Evolutionary conservation across 1,139 yeast species (phyloP), one percentile per base, ranked within the genome.

Genomic region (Suhomyces taliae): DNA sequence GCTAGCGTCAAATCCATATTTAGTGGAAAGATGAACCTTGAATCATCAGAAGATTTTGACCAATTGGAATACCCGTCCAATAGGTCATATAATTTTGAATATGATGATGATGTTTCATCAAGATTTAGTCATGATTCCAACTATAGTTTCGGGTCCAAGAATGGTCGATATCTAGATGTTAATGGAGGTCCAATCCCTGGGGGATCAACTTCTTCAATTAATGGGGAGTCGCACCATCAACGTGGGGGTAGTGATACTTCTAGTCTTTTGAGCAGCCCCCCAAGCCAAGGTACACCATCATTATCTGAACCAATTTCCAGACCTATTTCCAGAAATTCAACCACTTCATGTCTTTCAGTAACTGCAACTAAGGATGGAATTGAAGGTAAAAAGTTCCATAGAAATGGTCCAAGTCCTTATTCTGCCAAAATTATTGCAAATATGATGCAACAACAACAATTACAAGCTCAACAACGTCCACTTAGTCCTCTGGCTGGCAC

Each of bases 311-410:
- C 67, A 6, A 45, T 53, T 15, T 76, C 81, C 5, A 70, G 87
- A 47, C 85, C 87, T 0, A 59, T 81, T 31, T 83, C 88, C 0
- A 71, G 88, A 44, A 78, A 79, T 41, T 82, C 88, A 15, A 78
- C 79, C 34, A 79, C 85, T 3, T 82, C 88, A 2, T 84, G 87
- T 43, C 64, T 84, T 33, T 83, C 89, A 0, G 83, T 85, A 19
- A 83, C 87, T 2, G 90, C 90, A 10, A 83, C 87, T 27, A 84
- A 84, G 57, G 90, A 85, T 59, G 90, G 90, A 0, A 65, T 83
- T 7, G 89, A 84, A 60, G 90, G 90, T 2, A 78, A 81, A 54
- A 65, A 77, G 44, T 69, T 81, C 42, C 82, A 78, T 54, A 66
- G 61, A 35, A 62, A 61, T 33, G 76, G 76, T 0, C 76, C 74